Base-by-base conservation (phyloP, 768 basidiomycete species). In the Cystofilobasidium capitatum region DNA sequence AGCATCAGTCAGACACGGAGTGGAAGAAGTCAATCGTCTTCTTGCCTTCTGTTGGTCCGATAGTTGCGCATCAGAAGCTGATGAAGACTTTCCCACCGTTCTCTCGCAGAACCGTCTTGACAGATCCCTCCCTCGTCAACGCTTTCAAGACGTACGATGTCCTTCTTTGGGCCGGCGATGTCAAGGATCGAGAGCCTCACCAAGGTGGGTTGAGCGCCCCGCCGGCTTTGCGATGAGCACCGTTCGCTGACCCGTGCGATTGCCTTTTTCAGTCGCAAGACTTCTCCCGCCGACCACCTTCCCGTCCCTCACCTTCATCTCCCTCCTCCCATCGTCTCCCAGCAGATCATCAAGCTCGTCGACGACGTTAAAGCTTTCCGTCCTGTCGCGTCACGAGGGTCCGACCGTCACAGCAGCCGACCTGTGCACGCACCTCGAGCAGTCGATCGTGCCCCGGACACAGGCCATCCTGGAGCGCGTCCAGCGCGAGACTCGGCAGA, bases 141-240 rank as follows among this genome's bases (percentile, higher is more conserved):
- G 76, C 83, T 3, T 79, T 96, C 29, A 81, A 82, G 58, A 85
- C 87, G 39, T 87, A 91, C 75, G 80, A 86, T 59, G 81, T 94
- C 62, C 72, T 91, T 22, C 84, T 91, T 10, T 99, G 93, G 94
- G 94, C 88, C 3, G 93, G 90, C 20, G 93, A 97, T 74, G 84
- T 96, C 10, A 81, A 86, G 39, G 87, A 88, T 72, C 81, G 81
- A 40, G 90, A 94, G 70, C 84, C 89, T 6, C 91, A 91, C 83
- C 83, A 85, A 74, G 83, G 86, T 86, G 54, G 54, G 75, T 61
- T n/a, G 26, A 42, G 68, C 24, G 37, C 39, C 44, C 37, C 16
- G 16, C 60, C 39, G 31, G 20, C 10, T 7, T 39, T 1, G 36
- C 22, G 9, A 42, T 45, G 36, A 42, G 9, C 31, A 39, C 24